Evolutionary conservation across 768 basidiomycete species (phyloP).

Genomic region (Lactifluus pinguis): DNA sequence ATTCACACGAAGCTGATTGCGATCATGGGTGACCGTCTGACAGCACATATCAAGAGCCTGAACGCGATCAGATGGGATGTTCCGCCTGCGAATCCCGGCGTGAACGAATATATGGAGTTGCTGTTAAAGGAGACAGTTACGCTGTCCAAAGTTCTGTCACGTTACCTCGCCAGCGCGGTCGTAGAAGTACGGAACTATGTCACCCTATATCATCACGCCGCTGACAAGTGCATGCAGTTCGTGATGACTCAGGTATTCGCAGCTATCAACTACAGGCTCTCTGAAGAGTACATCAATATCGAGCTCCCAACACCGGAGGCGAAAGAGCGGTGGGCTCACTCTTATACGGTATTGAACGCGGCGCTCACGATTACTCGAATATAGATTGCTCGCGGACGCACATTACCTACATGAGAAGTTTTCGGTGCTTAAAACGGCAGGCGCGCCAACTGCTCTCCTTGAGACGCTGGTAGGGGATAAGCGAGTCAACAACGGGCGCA

Average conservation of each 20-base stretch:
- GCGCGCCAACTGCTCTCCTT: conserved; percentile 26
- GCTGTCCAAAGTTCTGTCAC: too few species aligned
- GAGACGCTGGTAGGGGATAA: too few species aligned
- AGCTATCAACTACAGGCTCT: conserved; percentile 86
- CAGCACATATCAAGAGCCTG: conserved; percentile 74
- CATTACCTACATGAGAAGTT: conserved; percentile 70
- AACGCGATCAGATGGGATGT: conserved; percentile 74
- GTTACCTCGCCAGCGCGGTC: too few species aligned
- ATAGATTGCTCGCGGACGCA: conserved; percentile 73
- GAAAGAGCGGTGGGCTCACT: conserved; percentile 61
- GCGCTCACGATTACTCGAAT: conserved; percentile 2
- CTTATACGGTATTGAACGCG: neutral
- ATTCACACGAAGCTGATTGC: conserved; percentile 96
- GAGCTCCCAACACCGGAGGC: conserved; percentile 66
- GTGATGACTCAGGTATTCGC: conserved; percentile 96
- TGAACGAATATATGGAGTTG: conserved; percentile 85
- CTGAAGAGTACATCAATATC: conserved; percentile 63
- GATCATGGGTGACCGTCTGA: conserved; percentile 94
- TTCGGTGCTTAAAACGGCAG: conserved; percentile 21
- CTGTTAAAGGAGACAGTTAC: conserved; percentile 56
- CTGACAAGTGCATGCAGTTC: conserved; percentile 36
- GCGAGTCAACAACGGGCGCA: too few species aligned
- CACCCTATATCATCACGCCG: neutral
- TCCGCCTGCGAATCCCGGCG: conserved; percentile 48
- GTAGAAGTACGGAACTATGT: conserved; percentile 20